These are phyloP conservation scores for Vaccinium darrowii DNA, from an alignment of 148 eudicot genomes.

Conservation along the genomic window DNA sequence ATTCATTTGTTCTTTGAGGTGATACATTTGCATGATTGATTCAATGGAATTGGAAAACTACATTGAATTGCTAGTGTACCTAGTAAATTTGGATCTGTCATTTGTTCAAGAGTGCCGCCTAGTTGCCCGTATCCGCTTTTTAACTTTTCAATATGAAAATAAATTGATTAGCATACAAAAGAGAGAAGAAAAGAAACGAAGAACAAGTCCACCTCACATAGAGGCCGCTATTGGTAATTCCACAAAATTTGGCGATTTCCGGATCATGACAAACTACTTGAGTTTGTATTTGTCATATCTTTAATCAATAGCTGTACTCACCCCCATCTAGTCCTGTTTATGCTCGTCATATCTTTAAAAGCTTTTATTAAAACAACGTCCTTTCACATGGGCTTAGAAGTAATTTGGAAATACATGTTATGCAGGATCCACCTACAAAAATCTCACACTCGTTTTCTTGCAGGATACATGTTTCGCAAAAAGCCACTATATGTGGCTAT, in stretches of 20 bases:
- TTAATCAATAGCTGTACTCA: too few species aligned
- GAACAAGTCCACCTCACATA: neutral
- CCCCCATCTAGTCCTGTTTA: too few species aligned
- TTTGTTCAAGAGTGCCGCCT: too few species aligned
- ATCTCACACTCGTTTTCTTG: neutral
- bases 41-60: too few species aligned
- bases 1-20: too few species aligned
- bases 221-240: neutral
- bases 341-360: neutral
- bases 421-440: neutral
- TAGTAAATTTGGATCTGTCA: too few species aligned
- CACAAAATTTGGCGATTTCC: too few species aligned
- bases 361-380: neutral
- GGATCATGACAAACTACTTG: too few species aligned
- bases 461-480: conserved; percentile 57
- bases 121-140: neutral
- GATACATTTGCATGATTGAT: too few species aligned
- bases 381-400: neutral
- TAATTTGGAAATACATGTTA: neutral
- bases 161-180: neutral
- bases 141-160: neutral
- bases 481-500: conserved; percentile 84
- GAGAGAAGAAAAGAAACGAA: neutral
- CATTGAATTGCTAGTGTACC: too few species aligned
- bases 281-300: too few species aligned